These are phyloP conservation scores for Hypoxylon intermedium DNA, from an alignment of 495 filamentous ascomycete species.

Conservation along the genomic window DNA sequence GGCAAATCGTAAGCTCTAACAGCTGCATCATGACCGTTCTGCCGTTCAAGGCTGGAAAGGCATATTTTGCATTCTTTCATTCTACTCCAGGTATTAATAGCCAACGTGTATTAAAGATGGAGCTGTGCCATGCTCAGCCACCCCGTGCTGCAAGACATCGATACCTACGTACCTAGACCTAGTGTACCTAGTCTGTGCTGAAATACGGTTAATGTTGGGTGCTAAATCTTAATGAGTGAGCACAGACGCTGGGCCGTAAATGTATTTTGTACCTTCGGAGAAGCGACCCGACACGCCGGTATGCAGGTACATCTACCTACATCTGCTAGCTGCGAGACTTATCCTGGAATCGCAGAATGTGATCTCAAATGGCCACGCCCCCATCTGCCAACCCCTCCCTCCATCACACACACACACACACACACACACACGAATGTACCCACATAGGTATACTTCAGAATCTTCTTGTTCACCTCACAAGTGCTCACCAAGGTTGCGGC, in stretches of 20 bases:
- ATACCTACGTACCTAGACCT: no score
- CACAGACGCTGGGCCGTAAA: conserved; percentile 6
- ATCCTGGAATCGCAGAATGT: conserved; percentile 32
- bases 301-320: conserved; percentile 48
- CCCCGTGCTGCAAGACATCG: conserved; percentile 42
- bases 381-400: conserved; percentile 20
- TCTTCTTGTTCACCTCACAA: not conserved
- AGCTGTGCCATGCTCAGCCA: conserved; percentile 36
- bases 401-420: conserved; percentile 2
- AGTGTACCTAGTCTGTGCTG: conserved; percentile 16
- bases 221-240: no score
- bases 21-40: no score
- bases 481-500: no score
- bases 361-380: conserved; percentile 19
- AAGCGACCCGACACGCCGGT: conserved; percentile 45
- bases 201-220: no score
- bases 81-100: conserved; percentile 33
- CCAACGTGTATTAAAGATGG: conserved; percentile 20
- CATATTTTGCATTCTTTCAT: conserved; percentile 3
- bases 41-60: not conserved
- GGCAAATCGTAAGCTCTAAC: no score
- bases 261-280: conserved; percentile 41
- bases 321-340: conserved; percentile 38
- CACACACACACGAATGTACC: not conserved
- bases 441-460: not conserved